Percentiles rank a stretch among this genome's conserved stretches.
Evolutionary conservation across 148 eudicot species (phyloP).

Genomic region (Rhododendron vialii): DNA sequence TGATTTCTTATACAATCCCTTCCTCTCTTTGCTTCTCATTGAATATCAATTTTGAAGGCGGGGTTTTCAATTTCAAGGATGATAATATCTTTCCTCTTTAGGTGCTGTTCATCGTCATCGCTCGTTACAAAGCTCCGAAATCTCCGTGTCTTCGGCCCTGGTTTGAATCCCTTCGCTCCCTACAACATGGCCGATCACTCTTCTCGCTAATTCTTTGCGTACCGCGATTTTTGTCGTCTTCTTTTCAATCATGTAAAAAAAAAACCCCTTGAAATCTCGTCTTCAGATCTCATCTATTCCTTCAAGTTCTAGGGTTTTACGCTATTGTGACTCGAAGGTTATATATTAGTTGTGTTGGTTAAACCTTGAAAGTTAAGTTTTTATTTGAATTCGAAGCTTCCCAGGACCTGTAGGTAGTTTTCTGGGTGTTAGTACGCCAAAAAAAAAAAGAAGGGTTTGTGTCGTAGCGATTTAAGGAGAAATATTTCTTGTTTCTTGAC

Average conservation of each 20-base stretch:
- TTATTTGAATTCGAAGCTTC: background rate
- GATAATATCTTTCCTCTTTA: slow-evolving; percentile 7
- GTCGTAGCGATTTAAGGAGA: background rate
- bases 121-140: background rate
- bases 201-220: slow-evolving; percentile 6
- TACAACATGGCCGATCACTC: slow-evolving; percentile 14
- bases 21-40: background rate
- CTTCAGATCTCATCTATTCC: background rate
- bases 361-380: background rate
- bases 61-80: background rate
- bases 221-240: background rate
- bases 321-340: background rate
- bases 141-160: slow-evolving; percentile 25
- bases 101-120: slow-evolving; percentile 10
- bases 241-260: background rate
- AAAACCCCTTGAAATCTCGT: background rate
- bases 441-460: background rate
- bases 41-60: background rate
- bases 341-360: background rate
- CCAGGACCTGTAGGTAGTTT: background rate
- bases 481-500: background rate
- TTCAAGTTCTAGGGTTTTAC: background rate
- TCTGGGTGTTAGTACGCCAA: background rate
- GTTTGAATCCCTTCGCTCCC: slow-evolving; percentile 25
- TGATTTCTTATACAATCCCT: background rate